Evolutionary conservation across 163 green algal species (phyloP).

Genomic region (Botryococcus braunii): DNA sequence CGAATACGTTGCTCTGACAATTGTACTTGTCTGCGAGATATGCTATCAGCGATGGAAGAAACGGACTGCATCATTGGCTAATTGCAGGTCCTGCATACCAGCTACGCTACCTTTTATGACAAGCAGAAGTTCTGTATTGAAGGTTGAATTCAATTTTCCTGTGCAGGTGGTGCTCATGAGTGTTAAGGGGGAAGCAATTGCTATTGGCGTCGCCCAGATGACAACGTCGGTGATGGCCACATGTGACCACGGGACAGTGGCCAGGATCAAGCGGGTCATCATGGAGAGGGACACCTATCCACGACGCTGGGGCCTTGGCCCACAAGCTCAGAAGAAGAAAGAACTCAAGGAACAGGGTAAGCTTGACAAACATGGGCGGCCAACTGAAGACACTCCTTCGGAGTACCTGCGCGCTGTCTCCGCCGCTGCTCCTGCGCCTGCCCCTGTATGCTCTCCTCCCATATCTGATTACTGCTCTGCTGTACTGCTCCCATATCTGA

Average conservation of each 20-base stretch:
- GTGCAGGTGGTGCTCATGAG: constrained; percentile 90
- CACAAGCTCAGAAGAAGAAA: constrained; percentile 92
- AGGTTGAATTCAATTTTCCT: no score
- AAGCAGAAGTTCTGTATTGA: no score
- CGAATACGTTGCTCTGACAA: no score
- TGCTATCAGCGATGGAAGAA: no score
- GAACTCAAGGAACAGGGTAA: constrained; percentile 90
- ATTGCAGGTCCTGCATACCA: no score
- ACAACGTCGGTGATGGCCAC: constrained; percentile 92
- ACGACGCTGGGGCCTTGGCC: constrained; percentile 87
- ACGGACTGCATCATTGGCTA: no score
- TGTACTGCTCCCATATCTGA: not conserved
- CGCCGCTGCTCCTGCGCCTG: constrained; percentile 19
- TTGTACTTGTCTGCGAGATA: no score
- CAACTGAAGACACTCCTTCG: constrained; percentile 88
- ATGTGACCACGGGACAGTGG: constrained; percentile 94
- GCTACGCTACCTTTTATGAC: no score
- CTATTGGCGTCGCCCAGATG: constrained; percentile 93
- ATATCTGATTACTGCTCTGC: not conserved
- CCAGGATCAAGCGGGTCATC: constrained; percentile 90
- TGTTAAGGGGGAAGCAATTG: constrained; percentile 97
- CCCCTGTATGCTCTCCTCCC: constrained; percentile 3
- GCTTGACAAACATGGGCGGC: constrained; percentile 92
- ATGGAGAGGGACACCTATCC: constrained; percentile 99
- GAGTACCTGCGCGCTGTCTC: constrained; percentile 76